phyloP scores from a whole-genome alignment of 31 red algal species.

The Odonthalia washingtoniensis region DNA sequence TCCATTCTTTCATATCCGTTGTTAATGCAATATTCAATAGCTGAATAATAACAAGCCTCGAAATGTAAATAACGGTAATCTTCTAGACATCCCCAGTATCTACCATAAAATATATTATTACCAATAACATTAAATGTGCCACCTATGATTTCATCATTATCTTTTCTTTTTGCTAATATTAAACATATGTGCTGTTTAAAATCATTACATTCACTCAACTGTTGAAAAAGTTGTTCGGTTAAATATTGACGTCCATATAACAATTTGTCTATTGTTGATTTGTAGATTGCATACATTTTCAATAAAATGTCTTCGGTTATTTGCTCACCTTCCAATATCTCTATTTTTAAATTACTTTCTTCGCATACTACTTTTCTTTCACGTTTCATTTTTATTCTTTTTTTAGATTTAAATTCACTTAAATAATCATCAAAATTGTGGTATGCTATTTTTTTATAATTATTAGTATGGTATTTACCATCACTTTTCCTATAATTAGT shows the following conservation, averaged over 20 bases:
- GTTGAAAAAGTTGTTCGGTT: constrained; percentile 63
- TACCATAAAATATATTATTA: constrained; percentile 71
- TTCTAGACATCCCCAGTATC: constrained; percentile 92
- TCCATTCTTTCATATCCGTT: constrained; percentile 76
- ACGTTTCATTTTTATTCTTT: constrained; percentile 84
- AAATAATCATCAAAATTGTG: constrained; percentile 84
- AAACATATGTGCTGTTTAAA: constrained; percentile 72
- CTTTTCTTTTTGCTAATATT: constrained; percentile 42
- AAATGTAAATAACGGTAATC: constrained; percentile 83
- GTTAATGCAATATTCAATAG: constrained; percentile 87
- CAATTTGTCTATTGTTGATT: constrained; percentile 78
- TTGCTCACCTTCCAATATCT: constrained; percentile 58
- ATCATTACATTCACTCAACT: constrained; percentile 59
- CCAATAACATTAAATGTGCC: constrained; percentile 88
- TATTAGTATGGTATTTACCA: neutral
- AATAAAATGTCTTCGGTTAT: constrained; percentile 48
- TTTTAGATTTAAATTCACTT: constrained; percentile 79
- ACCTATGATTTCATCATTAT: constrained; percentile 56
- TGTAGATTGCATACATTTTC: constrained; percentile 85
- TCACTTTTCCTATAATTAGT: constrained; percentile 61
- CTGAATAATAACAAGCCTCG: constrained; percentile 89
- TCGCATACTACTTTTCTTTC: constrained; percentile 78
- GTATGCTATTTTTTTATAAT: neutral
- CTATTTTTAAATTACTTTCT: constrained; percentile 64
- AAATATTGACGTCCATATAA: constrained; percentile 88